A percentile compares a stretch with the other conserved stretches of the same genome.
Conservation (phyloP, 441 rosid genomes). For the Pelargonium myrrhifolium region DNA sequence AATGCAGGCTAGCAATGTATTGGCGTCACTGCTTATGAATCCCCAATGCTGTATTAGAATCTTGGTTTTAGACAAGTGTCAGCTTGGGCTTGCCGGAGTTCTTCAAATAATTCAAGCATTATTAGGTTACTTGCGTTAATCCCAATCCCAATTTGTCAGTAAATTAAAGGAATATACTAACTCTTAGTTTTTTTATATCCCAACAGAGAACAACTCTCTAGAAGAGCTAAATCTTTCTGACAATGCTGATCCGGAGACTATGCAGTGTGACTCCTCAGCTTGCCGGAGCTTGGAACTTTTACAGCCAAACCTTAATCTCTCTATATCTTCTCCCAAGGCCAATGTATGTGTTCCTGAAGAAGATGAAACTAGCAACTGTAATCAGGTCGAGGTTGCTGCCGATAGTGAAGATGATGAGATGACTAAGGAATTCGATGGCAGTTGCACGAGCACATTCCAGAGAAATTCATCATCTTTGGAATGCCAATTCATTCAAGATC, state of each 20-base stretch:
- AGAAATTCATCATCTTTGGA: constrained; percentile 31
- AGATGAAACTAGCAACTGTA: constrained; percentile 21
- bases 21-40: constrained; percentile 50
- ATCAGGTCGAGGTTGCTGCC: constrained; percentile 75
- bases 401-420: constrained; percentile 84
- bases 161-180: background rate
- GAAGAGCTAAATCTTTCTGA: constrained; percentile 74
- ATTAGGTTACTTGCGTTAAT: constrained; percentile 41
- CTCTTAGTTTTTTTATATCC: constrained; percentile 4
- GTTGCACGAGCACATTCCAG: constrained; percentile 42
- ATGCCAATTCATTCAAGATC: constrained; percentile 35
- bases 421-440: constrained; percentile 22
- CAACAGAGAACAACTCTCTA: constrained; percentile 54
- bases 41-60: constrained; percentile 54
- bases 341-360: constrained; percentile 18
- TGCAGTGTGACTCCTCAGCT: no score
- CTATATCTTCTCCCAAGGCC: constrained; percentile 20
- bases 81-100: constrained; percentile 59
- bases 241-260: constrained; percentile 33
- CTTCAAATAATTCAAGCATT: constrained; percentile 65
- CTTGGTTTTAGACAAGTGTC: constrained; percentile 61
- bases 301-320: constrained; percentile 18
- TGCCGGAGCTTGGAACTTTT: constrained; percentile 21
- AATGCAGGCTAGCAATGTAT: constrained; percentile 55
- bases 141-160: constrained; percentile 6